phyloP scores from a whole-genome alignment of 306 rosid genomes.

The Vachellia collinsii region DNA sequence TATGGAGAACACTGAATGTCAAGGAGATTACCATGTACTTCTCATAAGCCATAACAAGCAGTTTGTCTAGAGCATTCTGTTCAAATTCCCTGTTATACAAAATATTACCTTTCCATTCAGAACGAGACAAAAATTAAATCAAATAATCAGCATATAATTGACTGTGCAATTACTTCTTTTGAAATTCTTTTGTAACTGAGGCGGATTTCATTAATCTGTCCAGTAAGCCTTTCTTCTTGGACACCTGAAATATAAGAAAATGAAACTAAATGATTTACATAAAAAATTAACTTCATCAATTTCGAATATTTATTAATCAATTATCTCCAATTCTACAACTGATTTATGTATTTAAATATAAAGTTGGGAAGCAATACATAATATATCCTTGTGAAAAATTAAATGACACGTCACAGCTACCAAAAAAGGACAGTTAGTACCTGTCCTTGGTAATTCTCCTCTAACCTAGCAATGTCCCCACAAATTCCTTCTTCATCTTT shows the following conservation, averaged over 20 bases:
- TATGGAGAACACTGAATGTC: conserved; percentile 20
- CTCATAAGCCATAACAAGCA: conserved; percentile 74
- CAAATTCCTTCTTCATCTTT: conserved; percentile 71
- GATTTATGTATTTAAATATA: conserved; percentile 11
- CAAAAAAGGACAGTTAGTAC: conserved; percentile 44
- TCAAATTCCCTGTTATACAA: conserved; percentile 79
- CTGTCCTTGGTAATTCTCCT: conserved; percentile 70
- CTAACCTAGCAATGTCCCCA: conserved; percentile 72
- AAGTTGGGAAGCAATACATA: conserved; percentile 2
- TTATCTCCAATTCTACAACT: conserved; percentile 31
- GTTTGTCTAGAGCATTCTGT: conserved; percentile 78
- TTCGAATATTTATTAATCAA: conserved; percentile 19
- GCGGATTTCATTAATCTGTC: conserved; percentile 66
- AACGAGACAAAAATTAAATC: conserved; percentile 33
- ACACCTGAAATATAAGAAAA: conserved; percentile 57
- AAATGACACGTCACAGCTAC: conserved; percentile 28
- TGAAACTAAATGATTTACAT: conserved; percentile 30
- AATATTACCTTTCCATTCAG: conserved; percentile 33
- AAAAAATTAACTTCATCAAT: conserved; percentile 21
- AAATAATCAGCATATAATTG: conserved; percentile 40
- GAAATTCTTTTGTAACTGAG: conserved; percentile 60
- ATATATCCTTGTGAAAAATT: conserved; percentile 20
- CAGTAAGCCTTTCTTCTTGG: conserved; percentile 69
- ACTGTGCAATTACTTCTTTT: conserved; percentile 63
- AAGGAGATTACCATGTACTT: conserved; percentile 79